These are phyloP conservation scores for Nakazawaea siamensis DNA, from an alignment of 805 yeast genomes.

Conservation along the genomic window DNA sequence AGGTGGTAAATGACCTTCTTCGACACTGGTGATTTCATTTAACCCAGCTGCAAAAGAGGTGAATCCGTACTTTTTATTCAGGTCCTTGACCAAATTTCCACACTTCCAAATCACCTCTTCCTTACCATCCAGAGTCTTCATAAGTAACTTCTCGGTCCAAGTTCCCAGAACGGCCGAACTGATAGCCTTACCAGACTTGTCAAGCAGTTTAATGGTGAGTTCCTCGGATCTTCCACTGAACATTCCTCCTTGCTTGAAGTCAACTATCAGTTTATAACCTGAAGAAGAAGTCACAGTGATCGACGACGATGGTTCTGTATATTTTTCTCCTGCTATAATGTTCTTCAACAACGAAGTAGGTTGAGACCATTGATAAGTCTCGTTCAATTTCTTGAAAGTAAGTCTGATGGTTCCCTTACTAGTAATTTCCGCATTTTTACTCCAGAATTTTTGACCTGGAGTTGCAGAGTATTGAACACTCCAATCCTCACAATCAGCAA, in stretches of 20 bases:
- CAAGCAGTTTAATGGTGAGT: conserved; percentile 33
- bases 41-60: conserved; percentile 74
- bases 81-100: conserved; percentile 52
- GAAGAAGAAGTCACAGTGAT: conserved; percentile 58
- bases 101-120: conserved; percentile 53
- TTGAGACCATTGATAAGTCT: conserved; percentile 70
- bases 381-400: conserved; percentile 51
- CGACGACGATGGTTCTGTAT: conserved; percentile 74
- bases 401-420: conserved; percentile 66
- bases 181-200: conserved; percentile 24
- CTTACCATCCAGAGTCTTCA: conserved; percentile 29
- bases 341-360: conserved; percentile 82
- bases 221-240: conserved; percentile 82
- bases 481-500: conserved; percentile 72
- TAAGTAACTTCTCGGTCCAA: conserved; percentile 69
- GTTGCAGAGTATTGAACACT: conserved; percentile 47
- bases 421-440: conserved; percentile 78
- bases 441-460: conserved; percentile 90
- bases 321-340: conserved; percentile 90
- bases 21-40: conserved; percentile 72
- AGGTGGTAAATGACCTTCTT: conserved; percentile 58
- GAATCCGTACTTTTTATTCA: conserved; percentile 71
- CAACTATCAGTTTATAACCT: conserved; percentile 65
- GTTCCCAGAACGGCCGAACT: conserved; percentile 47
- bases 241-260: conserved; percentile 76